Conservation (phyloP, 768 basidiomycete species). For the Russula abietina region DNA sequence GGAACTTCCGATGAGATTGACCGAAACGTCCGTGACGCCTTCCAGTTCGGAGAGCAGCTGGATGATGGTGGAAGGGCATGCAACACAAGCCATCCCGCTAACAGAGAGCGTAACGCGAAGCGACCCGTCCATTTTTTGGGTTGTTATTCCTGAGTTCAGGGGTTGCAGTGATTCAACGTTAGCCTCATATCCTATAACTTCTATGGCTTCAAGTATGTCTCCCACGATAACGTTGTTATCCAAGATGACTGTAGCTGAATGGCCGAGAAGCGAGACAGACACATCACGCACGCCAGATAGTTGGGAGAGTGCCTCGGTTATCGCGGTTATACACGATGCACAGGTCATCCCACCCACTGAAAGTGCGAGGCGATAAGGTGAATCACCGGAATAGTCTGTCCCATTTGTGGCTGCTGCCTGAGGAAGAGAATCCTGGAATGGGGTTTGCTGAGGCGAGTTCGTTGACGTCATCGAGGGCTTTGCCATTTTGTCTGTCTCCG, state of each 20-base stretch:
- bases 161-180: slow-evolving; percentile 2
- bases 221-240: slow-evolving; percentile 1
- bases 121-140: slow-evolving; percentile 22
- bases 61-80: slow-evolving; percentile 55
- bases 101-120: slow-evolving; percentile 48
- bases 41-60: slow-evolving; percentile 43
- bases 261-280: slow-evolving; percentile 33
- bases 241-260: slow-evolving; percentile 25
- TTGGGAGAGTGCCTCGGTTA: slow-evolving; percentile 28
- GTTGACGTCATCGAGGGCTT: background rate
- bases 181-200: slow-evolving; percentile 31
- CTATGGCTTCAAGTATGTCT: slow-evolving; percentile 28
- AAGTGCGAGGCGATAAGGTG: slow-evolving; percentile 14
- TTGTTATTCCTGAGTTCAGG: background rate
- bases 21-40: slow-evolving; percentile 48
- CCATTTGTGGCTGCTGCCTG: background rate
- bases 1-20: slow-evolving; percentile 57
- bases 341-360: slow-evolving; percentile 39
- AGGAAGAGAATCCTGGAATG: background rate
- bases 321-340: slow-evolving; percentile 33
- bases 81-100: slow-evolving; percentile 72
- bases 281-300: slow-evolving; percentile 27
- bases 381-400: background rate
- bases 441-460: background rate
- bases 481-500: background rate